phyloP scores from a whole-genome alignment of 495 filamentous ascomycete species.

The Aspergillus nidulans region DNA sequence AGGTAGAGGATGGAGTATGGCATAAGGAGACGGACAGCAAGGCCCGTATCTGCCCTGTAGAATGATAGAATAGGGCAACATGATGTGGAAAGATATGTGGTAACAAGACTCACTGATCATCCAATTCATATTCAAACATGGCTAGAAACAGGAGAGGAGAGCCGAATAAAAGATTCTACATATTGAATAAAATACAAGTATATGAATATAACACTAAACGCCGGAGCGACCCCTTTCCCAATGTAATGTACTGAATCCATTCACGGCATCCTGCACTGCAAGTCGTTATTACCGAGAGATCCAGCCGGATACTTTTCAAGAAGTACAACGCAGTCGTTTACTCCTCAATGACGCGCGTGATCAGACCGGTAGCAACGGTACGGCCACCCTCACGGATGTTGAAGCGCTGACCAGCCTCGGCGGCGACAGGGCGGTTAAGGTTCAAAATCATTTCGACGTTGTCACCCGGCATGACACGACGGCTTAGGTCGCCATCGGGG shows the following conservation, averaged over 20 bases:
- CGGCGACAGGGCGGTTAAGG: slow-evolving; percentile 73
- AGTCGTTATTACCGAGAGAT: slow-evolving; percentile 31
- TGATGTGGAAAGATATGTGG: too few relatives aligned
- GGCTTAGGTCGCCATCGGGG: slow-evolving; percentile 70
- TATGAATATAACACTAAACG: slow-evolving; percentile 41
- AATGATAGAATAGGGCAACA: too few relatives aligned
- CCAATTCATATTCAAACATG: slow-evolving; percentile 21
- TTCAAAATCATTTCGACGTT: slow-evolving; percentile 93
- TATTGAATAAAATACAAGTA: slow-evolving; percentile 44
- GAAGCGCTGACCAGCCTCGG: slow-evolving; percentile 87
- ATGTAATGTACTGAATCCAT: slow-evolving; percentile 25
- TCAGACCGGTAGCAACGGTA: slow-evolving; percentile 86
- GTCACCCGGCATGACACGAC: slow-evolving; percentile 94
- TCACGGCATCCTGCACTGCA: slow-evolving; percentile 38
- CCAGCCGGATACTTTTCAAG: slow-evolving; percentile 26
- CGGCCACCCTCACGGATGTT: slow-evolving; percentile 95
- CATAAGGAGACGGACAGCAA: too few relatives aligned
- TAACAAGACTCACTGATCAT: slow-evolving; percentile 12
- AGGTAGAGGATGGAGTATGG: too few relatives aligned
- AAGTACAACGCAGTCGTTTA: slow-evolving; percentile 31
- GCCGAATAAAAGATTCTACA: slow-evolving; percentile 28
- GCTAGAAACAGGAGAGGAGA: slow-evolving; percentile 23
- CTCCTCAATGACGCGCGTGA: slow-evolving; percentile 69
- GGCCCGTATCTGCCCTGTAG: too few relatives aligned
- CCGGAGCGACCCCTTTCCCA: slow-evolving; percentile 26